Percentiles rank a stretch among this genome's conserved stretches.
Evolutionary conservation across 139 green algal genomes (phyloP).

Genomic region (Auxenochlorella protothecoides): DNA sequence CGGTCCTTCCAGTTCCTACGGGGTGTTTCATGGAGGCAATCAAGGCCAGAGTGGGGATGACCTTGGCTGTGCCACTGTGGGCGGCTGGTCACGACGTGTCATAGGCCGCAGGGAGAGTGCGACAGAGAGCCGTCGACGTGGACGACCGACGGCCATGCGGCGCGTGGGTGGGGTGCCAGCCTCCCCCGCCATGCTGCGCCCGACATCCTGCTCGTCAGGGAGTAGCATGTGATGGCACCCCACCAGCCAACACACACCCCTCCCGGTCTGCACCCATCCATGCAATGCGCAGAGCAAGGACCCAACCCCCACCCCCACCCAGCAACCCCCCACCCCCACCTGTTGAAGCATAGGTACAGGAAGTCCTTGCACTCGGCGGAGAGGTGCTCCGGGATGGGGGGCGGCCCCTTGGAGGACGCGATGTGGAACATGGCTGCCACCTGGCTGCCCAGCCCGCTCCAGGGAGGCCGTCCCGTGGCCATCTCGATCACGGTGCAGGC

Average conservation of each 20-base stretch:
- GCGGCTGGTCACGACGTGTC: not conserved
- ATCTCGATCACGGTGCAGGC: constrained; percentile 96
- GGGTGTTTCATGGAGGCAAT: not conserved
- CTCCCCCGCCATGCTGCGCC: too few species aligned
- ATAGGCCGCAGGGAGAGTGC: not conserved
- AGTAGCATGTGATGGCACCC: too few species aligned
- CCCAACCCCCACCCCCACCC: too few species aligned
- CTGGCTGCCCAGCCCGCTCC: constrained; percentile 48
- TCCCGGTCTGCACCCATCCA: too few species aligned
- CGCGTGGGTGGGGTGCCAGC: too few species aligned
- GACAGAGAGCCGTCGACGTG: not conserved
- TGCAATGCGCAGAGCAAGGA: too few species aligned
- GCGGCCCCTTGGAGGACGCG: constrained; percentile 62
- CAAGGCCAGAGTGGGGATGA: not conserved
- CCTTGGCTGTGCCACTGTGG: not conserved
- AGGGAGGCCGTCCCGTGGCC: constrained; percentile 81
- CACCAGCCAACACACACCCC: too few species aligned
- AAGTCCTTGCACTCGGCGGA: constrained; percentile 78
- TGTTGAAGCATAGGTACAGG: constrained; percentile 87
- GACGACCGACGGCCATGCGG: too few species aligned
- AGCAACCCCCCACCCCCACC: constrained; percentile 6
- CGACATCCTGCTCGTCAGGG: too few species aligned
- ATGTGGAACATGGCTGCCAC: constrained; percentile 87
- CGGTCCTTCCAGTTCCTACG: constrained; percentile 41
- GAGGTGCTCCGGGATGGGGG: constrained; percentile 65